Conservation (phyloP, 495 filamentous ascomycete genomes). For the Saxophila tyrrhenica region DNA sequence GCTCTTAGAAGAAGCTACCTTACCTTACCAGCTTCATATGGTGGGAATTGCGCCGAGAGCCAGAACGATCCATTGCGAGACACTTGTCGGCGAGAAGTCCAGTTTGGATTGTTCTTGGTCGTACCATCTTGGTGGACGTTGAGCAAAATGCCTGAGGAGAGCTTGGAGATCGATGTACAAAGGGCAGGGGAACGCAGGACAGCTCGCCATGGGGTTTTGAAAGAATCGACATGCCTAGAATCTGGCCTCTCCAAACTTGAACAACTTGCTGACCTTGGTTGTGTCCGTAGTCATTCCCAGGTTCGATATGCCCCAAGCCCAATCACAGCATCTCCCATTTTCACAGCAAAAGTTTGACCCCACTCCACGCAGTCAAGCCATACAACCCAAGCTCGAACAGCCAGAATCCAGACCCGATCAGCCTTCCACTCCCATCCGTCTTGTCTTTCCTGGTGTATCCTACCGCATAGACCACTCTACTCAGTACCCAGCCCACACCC, state of each 20-base stretch:
- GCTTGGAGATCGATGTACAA: too few relatives aligned
- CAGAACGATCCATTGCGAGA: too few relatives aligned
- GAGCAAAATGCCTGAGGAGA: too few relatives aligned
- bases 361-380: conserved; percentile 20
- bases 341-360: conserved; percentile 15
- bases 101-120: too few relatives aligned
- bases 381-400: conserved; percentile 22
- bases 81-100: too few relatives aligned
- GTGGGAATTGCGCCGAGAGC: not conserved
- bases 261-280: not conserved
- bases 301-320: not conserved
- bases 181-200: too few relatives aligned
- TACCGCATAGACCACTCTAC: conserved; percentile 26
- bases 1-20: not conserved
- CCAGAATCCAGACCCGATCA: conserved; percentile 18
- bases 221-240: too few relatives aligned
- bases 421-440: conserved; percentile 21
- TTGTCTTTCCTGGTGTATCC: conserved; percentile 29
- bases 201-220: too few relatives aligned
- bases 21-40: not conserved
- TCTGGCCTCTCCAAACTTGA: not conserved
- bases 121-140: too few relatives aligned
- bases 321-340: not conserved
- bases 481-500: conserved; percentile 25
- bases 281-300: not conserved